Conservation (phyloP, 176 grass and related monocot genomes). For the Carex kokanica region DNA sequence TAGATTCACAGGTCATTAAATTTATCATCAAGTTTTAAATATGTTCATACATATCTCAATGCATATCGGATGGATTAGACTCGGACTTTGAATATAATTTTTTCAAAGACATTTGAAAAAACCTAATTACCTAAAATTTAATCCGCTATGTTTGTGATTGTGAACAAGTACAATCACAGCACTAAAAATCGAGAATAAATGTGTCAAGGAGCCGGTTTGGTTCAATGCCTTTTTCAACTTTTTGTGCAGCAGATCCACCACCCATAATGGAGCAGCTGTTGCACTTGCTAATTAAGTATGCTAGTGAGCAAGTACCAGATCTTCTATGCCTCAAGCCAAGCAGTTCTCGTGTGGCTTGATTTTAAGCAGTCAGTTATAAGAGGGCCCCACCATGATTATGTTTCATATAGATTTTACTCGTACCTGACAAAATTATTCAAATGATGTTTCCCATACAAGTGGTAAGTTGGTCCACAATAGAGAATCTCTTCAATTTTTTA, state of each 20-base stretch:
- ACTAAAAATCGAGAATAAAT: background rate
- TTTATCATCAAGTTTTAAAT: too few species aligned
- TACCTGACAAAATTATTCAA: background rate
- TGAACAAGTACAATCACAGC: background rate
- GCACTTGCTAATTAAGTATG: background rate
- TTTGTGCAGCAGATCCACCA: conserved; percentile 24
- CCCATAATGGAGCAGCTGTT: conserved; percentile 21
- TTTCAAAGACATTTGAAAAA: too few species aligned
- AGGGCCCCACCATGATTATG: background rate
- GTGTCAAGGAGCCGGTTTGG: too few species aligned
- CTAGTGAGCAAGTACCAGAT: background rate
- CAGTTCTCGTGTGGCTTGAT: background rate
- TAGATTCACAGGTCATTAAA: too few species aligned
- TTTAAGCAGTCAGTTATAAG: background rate
- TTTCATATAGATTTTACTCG: background rate
- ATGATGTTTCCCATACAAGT: too few species aligned
- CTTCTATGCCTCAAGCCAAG: background rate
- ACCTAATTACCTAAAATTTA: too few species aligned
- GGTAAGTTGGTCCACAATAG: background rate
- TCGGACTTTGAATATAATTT: too few species aligned
- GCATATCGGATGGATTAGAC: too few species aligned
- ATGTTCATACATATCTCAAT: too few species aligned
- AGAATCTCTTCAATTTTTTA: background rate
- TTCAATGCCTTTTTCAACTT: conserved; percentile 22
- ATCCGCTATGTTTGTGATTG: background rate